These are phyloP conservation scores for Aspergillus novofumigatus DNA, from an alignment of 2,329 filamentous ascomycete species.

Conservation along the genomic window DNA sequence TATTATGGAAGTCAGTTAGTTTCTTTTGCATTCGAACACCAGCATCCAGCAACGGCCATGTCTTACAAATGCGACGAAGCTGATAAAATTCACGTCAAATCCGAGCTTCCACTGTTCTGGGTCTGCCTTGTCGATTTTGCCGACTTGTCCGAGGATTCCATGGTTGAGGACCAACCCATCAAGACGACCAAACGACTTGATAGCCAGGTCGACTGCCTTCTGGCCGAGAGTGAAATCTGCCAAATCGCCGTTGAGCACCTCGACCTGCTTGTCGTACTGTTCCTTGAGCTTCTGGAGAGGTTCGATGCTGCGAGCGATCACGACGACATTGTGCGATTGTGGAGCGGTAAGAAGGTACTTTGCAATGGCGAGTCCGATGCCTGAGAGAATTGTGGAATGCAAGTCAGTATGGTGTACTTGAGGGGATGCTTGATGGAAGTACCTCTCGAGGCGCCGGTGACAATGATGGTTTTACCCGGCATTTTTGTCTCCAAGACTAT, in stretches of 20 bases:
- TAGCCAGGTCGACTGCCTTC: slow-evolving; percentile 61
- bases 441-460: slow-evolving; percentile 65
- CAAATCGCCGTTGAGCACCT: slow-evolving; percentile 56
- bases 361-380: slow-evolving; percentile 59
- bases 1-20: slow-evolving; percentile 3
- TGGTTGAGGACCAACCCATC: slow-evolving; percentile 89
- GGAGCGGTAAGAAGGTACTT: slow-evolving; percentile 53
- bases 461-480: slow-evolving; percentile 63
- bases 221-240: slow-evolving; percentile 51
- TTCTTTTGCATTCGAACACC: background rate
- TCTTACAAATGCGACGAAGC: slow-evolving; percentile 70
- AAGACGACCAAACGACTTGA: slow-evolving; percentile 64
- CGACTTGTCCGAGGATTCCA: slow-evolving; percentile 72
- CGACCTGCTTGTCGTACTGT: slow-evolving; percentile 52
- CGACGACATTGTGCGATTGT: slow-evolving; percentile 53
- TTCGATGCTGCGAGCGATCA: slow-evolving; percentile 53
- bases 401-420: background rate
- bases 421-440: background rate
- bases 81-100: slow-evolving; percentile 87
- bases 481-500: slow-evolving; percentile 26
- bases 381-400: slow-evolving; percentile 28
- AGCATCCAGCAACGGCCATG: background rate
- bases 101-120: slow-evolving; percentile 68
- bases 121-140: slow-evolving; percentile 63
- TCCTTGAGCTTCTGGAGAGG: slow-evolving; percentile 52